Base-by-base conservation (phyloP, 805 yeast species). In the Metschnikowia borealis region DNA sequence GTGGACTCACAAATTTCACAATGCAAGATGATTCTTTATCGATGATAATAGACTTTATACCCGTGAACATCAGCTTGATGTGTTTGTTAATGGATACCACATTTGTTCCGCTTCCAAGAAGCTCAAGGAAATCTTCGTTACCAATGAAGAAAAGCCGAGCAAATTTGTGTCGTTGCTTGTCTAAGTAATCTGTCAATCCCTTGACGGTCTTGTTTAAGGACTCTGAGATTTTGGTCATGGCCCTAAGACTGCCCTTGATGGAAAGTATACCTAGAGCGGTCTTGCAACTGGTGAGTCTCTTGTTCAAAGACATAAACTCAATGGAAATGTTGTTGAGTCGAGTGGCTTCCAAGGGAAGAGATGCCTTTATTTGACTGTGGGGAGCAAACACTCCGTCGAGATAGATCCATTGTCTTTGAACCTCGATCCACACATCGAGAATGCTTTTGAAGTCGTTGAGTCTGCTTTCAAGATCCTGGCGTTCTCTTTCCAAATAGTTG, bases 131-230 rank as follows among this genome's bases (percentile, higher is more conserved):
- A 62, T 92, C 97, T 52, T 90, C 96, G 62, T 92, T 92, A 5
- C 97, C 97, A 26, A 92, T 69, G 62, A 92, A 91, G 60, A 85
- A 90, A 49, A 90, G 84, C 43, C 97, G 74, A 0, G 96, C 91
- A 59, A 86, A 92, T 1, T 74, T 52, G 38, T 79, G 84, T 54
- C 98, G 71, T 62, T 91, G 96, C 36, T 78, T 79, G 57, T 91
- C 97, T 32, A 92, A 70, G 62, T 83, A 92, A 7, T 88, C 92
- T 11, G 83, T 74, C 13, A 92, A 71, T 0, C 96, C 84, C 47
- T 76, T 79, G 41, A 83, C 77, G 1, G 89, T 78, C 54, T 75
- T 81, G 5, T 56, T 58, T 31, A 91, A 69, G n/a, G 84, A 75
- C 0, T 82, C 87, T 3, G 74, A 60, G 2, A 82, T 59, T 39